A percentile compares a stretch with the other conserved stretches of the same genome.
These are phyloP conservation scores for Penicillium sp. DNA, from an alignment of 2,329 filamentous ascomycete genomes.

Conservation along the genomic window DNA sequence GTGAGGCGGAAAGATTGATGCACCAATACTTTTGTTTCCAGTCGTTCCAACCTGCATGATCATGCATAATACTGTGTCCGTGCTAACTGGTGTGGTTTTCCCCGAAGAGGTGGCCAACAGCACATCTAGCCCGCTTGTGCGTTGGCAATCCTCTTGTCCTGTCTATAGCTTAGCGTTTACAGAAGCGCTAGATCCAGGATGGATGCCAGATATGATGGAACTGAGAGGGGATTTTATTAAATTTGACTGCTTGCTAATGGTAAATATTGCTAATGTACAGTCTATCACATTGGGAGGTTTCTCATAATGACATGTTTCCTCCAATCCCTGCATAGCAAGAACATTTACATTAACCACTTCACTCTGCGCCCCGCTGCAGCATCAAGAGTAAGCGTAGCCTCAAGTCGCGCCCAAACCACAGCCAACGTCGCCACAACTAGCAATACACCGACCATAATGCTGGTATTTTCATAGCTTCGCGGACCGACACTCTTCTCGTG, in stretches of 20 bases:
- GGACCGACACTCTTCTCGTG: conserved; percentile 8
- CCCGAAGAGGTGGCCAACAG: too few species aligned
- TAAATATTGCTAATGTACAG: background rate
- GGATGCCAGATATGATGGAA: background rate
- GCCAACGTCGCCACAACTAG: conserved; percentile 24
- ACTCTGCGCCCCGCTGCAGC: conserved; percentile 3
- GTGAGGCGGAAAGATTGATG: too few species aligned
- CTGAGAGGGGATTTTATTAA: background rate
- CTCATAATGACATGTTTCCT: background rate
- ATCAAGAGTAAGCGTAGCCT: conserved; percentile 19
- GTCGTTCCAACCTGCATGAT: too few species aligned
- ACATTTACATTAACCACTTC: conserved; percentile 19
- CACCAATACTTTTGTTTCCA: too few species aligned
- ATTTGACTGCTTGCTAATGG: background rate
- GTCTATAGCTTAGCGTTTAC: too few species aligned
- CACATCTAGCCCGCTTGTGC: too few species aligned
- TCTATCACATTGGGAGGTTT: background rate
- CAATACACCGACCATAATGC: conserved; percentile 26
- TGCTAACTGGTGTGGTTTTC: too few species aligned
- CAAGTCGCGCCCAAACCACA: conserved; percentile 28
- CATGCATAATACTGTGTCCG: too few species aligned
- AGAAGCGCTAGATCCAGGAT: background rate
- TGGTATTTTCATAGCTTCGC: conserved; percentile 24
- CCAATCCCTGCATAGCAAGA: too few species aligned
- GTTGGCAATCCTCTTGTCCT: too few species aligned